Percentiles rank a stretch among this genome's conserved stretches.
Conservation (phyloP, 768 basidiomycete genomes). For the Suillus fuscotomentosus region DNA sequence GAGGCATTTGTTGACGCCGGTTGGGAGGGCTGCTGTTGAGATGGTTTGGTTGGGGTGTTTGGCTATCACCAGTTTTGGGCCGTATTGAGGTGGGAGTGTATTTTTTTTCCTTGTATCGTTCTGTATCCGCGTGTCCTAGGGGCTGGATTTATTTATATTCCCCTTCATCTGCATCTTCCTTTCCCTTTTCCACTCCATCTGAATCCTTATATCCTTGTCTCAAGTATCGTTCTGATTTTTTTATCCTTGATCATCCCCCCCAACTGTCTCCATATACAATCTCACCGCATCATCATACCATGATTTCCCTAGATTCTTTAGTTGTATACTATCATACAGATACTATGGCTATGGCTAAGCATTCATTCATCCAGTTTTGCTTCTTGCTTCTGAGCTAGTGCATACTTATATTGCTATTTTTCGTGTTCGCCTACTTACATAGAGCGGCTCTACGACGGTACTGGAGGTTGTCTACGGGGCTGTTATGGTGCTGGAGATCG, state of each 20-base stretch:
- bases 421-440: background rate
- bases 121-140: background rate
- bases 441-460: background rate
- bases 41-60: constrained; percentile 57
- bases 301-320: background rate
- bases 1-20: constrained; percentile 41
- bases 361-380: background rate
- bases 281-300: background rate
- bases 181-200: background rate
- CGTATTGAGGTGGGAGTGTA: constrained; percentile 6
- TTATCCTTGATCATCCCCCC: background rate
- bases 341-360: background rate
- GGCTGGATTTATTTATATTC: background rate
- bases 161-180: background rate
- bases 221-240: background rate
- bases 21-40: constrained; percentile 51
- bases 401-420: background rate
- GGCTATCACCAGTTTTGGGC: constrained; percentile 44
- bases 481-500: background rate
- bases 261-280: constrained; percentile 4
- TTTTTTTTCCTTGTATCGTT: background rate
- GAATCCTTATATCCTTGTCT: background rate
- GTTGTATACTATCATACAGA: background rate
- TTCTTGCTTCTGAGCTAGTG: background rate
- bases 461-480: background rate